These are phyloP conservation scores for Penicillium mononematosum DNA, from an alignment of 495 filamentous ascomycete species.

Conservation along the genomic window DNA sequence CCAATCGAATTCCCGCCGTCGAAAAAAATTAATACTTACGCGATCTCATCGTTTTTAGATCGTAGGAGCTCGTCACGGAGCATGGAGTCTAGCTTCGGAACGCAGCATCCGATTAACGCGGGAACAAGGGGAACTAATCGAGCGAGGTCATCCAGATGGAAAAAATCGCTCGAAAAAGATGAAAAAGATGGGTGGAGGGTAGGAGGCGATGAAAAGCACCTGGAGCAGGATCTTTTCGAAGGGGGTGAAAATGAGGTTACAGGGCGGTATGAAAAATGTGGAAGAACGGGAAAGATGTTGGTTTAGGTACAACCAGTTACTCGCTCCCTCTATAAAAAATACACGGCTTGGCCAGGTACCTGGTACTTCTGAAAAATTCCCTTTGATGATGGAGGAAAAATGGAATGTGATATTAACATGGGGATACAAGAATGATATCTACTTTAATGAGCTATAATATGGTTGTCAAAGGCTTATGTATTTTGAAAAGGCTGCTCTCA, in stretches of 20 bases:
- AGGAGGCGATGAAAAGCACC: conserved; percentile 41
- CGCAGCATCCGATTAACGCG: conserved; percentile 61
- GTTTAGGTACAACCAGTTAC: conserved; percentile 16
- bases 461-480: background rate
- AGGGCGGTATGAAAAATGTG: conserved; percentile 29
- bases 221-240: conserved; percentile 41
- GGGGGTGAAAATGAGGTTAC: conserved; percentile 37
- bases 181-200: conserved; percentile 53
- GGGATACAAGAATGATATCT: background rate
- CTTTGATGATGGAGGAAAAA: background rate
- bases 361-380: conserved; percentile 8
- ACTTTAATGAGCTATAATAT: conserved; percentile 6
- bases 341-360: conserved; percentile 14
- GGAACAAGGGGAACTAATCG: conserved; percentile 46
- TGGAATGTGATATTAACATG: background rate
- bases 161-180: conserved; percentile 53
- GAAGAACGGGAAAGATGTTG: conserved; percentile 12
- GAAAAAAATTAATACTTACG: conserved; percentile 52
- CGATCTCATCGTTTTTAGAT: conserved; percentile 62
- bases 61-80: conserved; percentile 57
- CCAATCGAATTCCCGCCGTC: conserved; percentile 14
- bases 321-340: conserved; percentile 12
- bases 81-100: conserved; percentile 53
- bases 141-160: conserved; percentile 51
- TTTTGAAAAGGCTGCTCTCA: conserved; percentile 1